Evolutionary conservation across 331 rosid genomes (phyloP).

Genomic region (Erythrophleum ivorense): DNA sequence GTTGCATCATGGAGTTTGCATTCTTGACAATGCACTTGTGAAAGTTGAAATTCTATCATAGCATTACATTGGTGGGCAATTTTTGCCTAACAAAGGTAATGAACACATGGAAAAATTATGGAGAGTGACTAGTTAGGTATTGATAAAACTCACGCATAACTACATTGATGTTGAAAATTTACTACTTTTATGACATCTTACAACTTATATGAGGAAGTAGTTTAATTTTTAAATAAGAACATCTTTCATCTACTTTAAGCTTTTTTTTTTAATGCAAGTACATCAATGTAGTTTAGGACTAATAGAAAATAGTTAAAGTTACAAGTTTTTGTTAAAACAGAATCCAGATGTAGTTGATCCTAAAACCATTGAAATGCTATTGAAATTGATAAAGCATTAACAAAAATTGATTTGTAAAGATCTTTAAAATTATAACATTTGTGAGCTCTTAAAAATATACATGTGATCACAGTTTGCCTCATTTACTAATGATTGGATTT

Average conservation of each 20-base stretch:
- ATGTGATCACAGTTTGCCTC: slow-evolving; percentile 17
- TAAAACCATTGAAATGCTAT: neutral
- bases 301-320: neutral
- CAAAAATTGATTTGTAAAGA: slow-evolving; percentile 21
- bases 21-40: slow-evolving; percentile 94
- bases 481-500: slow-evolving; percentile 12
- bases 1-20: slow-evolving; percentile 97
- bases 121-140: neutral
- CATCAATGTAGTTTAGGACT: neutral
- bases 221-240: slow-evolving; percentile 32
- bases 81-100: slow-evolving; percentile 96
- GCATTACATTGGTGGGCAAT: slow-evolving; percentile 94
- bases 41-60: slow-evolving; percentile 96
- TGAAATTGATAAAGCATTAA: neutral
- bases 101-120: neutral
- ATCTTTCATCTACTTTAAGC: slow-evolving; percentile 5
- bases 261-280: neutral
- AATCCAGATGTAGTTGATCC: slow-evolving; percentile 17
- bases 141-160: slow-evolving; percentile 19
- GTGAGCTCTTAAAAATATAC: slow-evolving; percentile 2
- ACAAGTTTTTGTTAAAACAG: neutral
- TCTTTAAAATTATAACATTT: slow-evolving; percentile 26
- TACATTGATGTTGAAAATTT: neutral
- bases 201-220: neutral
- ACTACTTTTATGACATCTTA: neutral